Evolutionary conservation across 2,329 filamentous ascomycete species (phyloP).

Genomic region (Colletotrichum karsti): DNA sequence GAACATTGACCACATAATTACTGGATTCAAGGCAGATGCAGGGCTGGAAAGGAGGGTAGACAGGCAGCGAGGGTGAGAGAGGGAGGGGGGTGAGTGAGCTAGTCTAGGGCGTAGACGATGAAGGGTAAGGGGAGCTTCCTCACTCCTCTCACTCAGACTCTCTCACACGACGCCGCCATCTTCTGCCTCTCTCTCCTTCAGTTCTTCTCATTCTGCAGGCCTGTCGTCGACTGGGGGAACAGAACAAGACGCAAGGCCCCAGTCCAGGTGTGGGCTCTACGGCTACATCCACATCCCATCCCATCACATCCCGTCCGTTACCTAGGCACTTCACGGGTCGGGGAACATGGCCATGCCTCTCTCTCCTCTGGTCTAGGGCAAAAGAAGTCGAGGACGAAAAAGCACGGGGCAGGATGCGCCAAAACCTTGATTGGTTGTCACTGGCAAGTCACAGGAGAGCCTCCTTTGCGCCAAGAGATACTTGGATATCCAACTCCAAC

Average conservation of each 20-base stretch:
- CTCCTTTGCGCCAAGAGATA: slow-evolving; percentile 26
- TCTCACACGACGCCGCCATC: too few relatives aligned
- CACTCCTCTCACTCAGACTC: neutral
- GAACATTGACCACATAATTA: neutral
- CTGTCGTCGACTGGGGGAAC: neutral
- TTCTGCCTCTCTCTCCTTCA: neutral
- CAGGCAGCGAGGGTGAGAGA: neutral
- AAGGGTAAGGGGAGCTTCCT: slow-evolving; percentile 9
- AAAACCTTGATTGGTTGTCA: slow-evolving; percentile 31
- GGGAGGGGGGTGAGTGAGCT: neutral
- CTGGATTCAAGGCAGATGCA: neutral
- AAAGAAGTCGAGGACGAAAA: neutral
- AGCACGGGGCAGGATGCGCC: slow-evolving; percentile 26
- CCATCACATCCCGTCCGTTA: neutral
- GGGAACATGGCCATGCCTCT: neutral
- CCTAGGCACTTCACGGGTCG: neutral
- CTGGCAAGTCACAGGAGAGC: slow-evolving; percentile 25
- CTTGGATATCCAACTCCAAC: slow-evolving; percentile 27
- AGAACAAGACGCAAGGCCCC: neutral
- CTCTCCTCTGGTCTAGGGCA: too few relatives aligned
- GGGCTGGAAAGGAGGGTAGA: slow-evolving; percentile 8
- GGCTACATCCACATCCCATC: neutral
- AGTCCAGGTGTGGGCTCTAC: neutral
- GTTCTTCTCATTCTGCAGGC: neutral
- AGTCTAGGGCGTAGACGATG: neutral